Base-by-base conservation (phyloP, 2,329 filamentous ascomycete genomes). In the Sarocladium brachiariae region DNA sequence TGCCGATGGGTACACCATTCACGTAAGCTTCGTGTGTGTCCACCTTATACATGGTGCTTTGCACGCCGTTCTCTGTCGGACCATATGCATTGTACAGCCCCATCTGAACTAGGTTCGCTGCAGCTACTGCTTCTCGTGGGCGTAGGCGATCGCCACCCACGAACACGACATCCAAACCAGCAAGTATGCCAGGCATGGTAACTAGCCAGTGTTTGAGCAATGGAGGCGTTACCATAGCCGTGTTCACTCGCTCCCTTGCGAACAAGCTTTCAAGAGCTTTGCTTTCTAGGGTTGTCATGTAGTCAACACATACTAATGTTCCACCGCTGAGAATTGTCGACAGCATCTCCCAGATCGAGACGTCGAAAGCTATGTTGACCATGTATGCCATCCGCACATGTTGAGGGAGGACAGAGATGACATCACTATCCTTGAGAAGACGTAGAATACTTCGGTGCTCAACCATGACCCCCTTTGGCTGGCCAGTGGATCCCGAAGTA, bases 401-500 rank as follows among this genome's bases (percentile, higher is more conserved):
- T 9, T 50, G 52, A 7, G 27, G 27, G 7, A 30, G 27, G 13
- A 30, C 27, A 7, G 27, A 30, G 13, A 30, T 7, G 13, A 13
- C 27, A 30, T 30, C 27, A 11, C 23, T 46, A 8, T 39, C 16
- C 21, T 50, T 53, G 3, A 49, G 51, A 4, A 55, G 51, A 8
- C 56, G 45, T 13, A 56, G 16, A 24, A 58, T 52, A 18, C 27
- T 35, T 16, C 56, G 50, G 31, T 58, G 56, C 23, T 57, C 52
- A 41, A 60, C 43, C 53, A 75, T 67, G 24, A 76, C 72, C 27
- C 74, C 74, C 61, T 77, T 77, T 9, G 74, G 74, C 24, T 63
- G 62, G 8, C 74, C 74, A 1, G 74, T 77, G 13, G 71, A 76
- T n/a, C 74, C 74, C 10, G 74, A 76, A 23, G 74, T 77, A 56